A percentile compares a stretch with the other conserved stretches of the same genome.
These are phyloP conservation scores for Vitellaria paradoxa DNA, from an alignment of 179 eudicot species.

Conservation along the genomic window DNA sequence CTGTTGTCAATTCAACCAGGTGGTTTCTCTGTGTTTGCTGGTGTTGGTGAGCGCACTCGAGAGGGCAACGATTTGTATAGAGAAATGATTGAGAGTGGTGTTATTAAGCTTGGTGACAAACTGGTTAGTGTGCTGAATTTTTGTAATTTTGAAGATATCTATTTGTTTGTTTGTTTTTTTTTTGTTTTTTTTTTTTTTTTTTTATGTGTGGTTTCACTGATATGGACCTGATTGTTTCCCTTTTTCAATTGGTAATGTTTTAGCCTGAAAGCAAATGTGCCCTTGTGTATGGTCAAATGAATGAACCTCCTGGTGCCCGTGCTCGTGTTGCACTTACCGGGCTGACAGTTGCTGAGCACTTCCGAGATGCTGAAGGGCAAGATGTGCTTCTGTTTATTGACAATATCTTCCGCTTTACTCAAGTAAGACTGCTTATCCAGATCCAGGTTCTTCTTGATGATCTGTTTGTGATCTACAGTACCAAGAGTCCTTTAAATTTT, in stretches of 20 bases:
- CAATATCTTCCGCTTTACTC: constrained; percentile 55
- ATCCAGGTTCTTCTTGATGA: not conserved
- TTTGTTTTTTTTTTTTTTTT: too few species aligned
- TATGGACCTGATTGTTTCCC: not conserved
- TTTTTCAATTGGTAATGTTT: not conserved
- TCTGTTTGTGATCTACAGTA: not conserved
- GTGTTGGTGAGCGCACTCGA: constrained; percentile 89
- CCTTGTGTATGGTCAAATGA: constrained; percentile 94
- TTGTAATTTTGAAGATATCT: not conserved
- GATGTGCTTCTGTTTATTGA: constrained; percentile 52
- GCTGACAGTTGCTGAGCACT: constrained; percentile 53
- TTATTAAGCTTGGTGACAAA: constrained; percentile 89
- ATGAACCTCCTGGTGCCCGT: constrained; percentile 96
- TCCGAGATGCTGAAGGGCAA: constrained; percentile 53
- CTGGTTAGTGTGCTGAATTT: constrained; percentile 34
- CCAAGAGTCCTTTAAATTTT: not conserved
- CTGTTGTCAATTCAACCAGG: constrained; percentile 28
- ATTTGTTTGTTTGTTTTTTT: not conserved
- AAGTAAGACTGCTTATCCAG: constrained; percentile 19
- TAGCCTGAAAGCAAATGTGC: constrained; percentile 87
- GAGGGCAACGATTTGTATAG: constrained; percentile 87
- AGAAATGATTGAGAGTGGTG: constrained; percentile 95
- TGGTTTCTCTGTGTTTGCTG: constrained; percentile 94
- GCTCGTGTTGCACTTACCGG: constrained; percentile 94
- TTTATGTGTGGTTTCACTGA: not conserved